A percentile compares a stretch with the other conserved stretches of the same genome.
These are phyloP conservation scores for Leucocoprinus birnbaumii DNA, from an alignment of 768 basidiomycete species.

Conservation along the genomic window DNA sequence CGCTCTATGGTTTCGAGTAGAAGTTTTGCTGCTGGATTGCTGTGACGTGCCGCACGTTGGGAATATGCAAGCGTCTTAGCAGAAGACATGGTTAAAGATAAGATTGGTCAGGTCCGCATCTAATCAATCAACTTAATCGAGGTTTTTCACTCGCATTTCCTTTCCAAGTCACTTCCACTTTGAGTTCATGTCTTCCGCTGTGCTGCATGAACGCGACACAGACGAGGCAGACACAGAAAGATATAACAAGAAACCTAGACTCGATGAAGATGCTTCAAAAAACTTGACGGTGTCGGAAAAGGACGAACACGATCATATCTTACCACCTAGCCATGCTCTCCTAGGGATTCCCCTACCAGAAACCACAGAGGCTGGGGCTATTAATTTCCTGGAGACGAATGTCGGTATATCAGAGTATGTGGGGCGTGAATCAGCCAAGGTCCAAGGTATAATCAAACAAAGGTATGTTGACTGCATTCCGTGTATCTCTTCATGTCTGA, in stretches of 20 bases:
- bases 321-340: conserved; percentile 76
- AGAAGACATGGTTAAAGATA: conserved; percentile 27
- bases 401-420: conserved; percentile 93
- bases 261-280: conserved; percentile 23
- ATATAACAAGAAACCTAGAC: conserved; percentile 40
- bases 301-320: conserved; percentile 26
- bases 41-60: conserved; percentile 51
- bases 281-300: conserved; percentile 2
- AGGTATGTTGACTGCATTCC: conserved; percentile 47
- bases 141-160: background rate
- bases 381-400: conserved; percentile 71
- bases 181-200: conserved; percentile 28
- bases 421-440: conserved; percentile 60
- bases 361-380: conserved; percentile 43
- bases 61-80: conserved; percentile 54
- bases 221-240: conserved; percentile 42
- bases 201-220: conserved; percentile 50
- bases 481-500: background rate
- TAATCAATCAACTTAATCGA: conserved; percentile 10
- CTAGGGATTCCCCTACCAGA: conserved; percentile 56
- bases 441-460: conserved; percentile 96
- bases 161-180: background rate
- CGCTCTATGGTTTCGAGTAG: conserved; percentile 81
- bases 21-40: conserved; percentile 74
- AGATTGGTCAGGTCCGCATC: background rate